Evolutionary conservation across 2,329 filamentous ascomycete genomes (phyloP), one percentile per base, ranked within the genome.

Genomic region (Diplodia corticola): DNA sequence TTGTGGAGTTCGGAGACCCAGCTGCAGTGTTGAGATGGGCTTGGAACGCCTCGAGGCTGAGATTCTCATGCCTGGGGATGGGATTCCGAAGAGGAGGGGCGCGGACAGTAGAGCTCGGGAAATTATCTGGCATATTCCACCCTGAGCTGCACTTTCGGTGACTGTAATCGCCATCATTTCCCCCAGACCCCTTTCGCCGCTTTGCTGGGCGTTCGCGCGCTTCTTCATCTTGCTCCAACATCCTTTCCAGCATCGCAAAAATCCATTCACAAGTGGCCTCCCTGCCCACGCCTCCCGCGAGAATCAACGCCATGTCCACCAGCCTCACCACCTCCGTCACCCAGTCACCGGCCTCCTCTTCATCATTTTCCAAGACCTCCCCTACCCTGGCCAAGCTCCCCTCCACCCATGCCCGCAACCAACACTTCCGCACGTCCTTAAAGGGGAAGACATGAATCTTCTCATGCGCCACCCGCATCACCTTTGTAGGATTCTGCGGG

Each of bases 301-400:
- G 85, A 53, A 96, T 91, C 51, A 96, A 78, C 0, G 90, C 89
- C 75, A 88, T 87, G 72, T 97, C 93, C 1, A 98, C 82, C 1
- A 84, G 79, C 63, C 84, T 83, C 37, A 96, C 85, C 1, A 90
- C 81, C 1, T 82, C 76, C 37, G 86, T 82, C 4, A 93, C 73
- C 77, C 82, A 86, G 35, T 79, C 71, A 37, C 71, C 69, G 6
- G n/a, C 17, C 7, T 70, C 57, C 20, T 67, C 57, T 44, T 66
- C 65, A 3, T 68, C 64, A 17, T 63, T 50, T 61, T 75, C 69
- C 4, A 75, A 65, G 3, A 80, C 61, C 12, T 55, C 55, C n/a
- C 77, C 46, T 24, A 88, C 89, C 70, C 85, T 85, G 72, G 91
- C 81, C 12, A 94, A 83, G 65, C 86, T 85, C 1, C 89, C 86